Percentiles rank a stretch among this genome's conserved stretches.
These are phyloP conservation scores for Hypoxylon sp. DNA, from an alignment of 2,329 filamentous ascomycete species.

Conservation along the genomic window DNA sequence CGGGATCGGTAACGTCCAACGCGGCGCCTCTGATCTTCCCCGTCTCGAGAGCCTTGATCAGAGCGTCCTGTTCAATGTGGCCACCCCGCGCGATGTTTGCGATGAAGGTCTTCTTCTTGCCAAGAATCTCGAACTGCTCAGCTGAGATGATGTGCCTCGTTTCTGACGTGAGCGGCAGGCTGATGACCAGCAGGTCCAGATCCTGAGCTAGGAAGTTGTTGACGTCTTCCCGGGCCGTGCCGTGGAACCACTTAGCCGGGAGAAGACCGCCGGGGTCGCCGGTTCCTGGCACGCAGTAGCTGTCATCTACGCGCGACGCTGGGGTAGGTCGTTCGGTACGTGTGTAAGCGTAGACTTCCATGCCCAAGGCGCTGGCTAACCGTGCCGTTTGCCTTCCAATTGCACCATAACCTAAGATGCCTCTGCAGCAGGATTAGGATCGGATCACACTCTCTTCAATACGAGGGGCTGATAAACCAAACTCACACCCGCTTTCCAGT, in stretches of 20 bases:
- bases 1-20: conserved; percentile 78
- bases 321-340: conserved; percentile 71
- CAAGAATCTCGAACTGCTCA: conserved; percentile 57
- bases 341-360: conserved; percentile 77
- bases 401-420: conserved; percentile 61
- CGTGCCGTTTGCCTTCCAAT: conserved; percentile 60
- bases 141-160: conserved; percentile 60
- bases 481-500: conserved; percentile 43
- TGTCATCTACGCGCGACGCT: conserved; percentile 69
- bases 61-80: conserved; percentile 58
- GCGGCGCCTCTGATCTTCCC: conserved; percentile 67
- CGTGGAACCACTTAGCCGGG: conserved; percentile 59
- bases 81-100: conserved; percentile 73
- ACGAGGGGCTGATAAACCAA: neutral
- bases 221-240: conserved; percentile 50
- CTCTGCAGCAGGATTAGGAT: conserved; percentile 44
- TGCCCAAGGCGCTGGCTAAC: conserved; percentile 70
- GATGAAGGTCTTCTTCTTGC: conserved; percentile 64
- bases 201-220: conserved; percentile 58
- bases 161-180: conserved; percentile 57
- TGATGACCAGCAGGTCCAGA: conserved; percentile 59
- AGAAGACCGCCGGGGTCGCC: conserved; percentile 59
- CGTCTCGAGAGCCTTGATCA: conserved; percentile 66
- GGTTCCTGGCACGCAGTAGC: conserved; percentile 76
- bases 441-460: conserved; percentile 8